Evolutionary conservation across 2,329 filamentous ascomycete species (phyloP).

Genomic region (Capronia americana): DNA sequence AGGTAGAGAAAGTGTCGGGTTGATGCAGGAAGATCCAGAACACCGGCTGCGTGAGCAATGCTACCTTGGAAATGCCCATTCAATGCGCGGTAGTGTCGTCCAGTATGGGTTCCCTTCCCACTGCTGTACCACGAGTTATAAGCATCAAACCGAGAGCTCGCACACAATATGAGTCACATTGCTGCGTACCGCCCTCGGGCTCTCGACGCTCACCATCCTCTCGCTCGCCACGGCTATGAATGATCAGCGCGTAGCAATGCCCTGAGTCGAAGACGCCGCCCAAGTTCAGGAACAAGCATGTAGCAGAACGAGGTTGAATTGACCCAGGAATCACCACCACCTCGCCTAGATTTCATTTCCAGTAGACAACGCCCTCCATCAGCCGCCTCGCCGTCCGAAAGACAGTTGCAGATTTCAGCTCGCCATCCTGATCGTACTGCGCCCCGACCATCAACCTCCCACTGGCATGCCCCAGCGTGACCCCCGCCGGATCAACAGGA

Average conservation of each 20-base stretch:
- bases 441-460: conserved; percentile 6
- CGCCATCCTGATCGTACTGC: background rate
- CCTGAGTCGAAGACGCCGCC: background rate
- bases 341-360: background rate
- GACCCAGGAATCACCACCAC: background rate
- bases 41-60: background rate
- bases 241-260: background rate
- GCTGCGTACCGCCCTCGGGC: background rate
- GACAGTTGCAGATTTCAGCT: conserved; percentile 3
- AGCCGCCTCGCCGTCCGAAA: conserved; percentile 7
- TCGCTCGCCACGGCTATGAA: background rate
- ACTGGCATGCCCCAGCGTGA: conserved; percentile 6
- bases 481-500: background rate
- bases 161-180: background rate
- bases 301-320: background rate
- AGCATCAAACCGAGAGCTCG: background rate
- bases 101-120: background rate
- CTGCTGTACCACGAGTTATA: background rate
- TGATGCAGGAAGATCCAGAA: background rate
- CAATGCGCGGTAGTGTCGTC: background rate
- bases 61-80: background rate
- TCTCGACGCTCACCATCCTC: no score
- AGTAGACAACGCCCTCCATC: conserved; percentile 3
- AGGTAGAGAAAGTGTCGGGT: no score
- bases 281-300: background rate